Evolutionary conservation across 441 rosid genomes (phyloP).

Genomic region (Melastoma candidum): DNA sequence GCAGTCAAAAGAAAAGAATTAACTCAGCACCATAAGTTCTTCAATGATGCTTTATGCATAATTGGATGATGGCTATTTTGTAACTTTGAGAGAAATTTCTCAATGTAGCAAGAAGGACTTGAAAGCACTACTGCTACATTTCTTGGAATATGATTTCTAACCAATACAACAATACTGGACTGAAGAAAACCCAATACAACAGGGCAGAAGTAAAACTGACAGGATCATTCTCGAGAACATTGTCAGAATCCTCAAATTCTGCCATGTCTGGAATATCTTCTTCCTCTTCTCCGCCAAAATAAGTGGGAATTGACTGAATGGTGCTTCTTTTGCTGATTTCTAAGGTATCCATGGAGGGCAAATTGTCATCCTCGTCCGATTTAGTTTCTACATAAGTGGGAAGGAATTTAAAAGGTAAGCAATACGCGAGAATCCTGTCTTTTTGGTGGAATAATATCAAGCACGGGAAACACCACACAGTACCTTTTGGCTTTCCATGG

Average conservation of each 20-base stretch:
- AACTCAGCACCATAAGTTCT: background rate
- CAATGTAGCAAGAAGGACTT: no score
- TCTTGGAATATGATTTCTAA: no score
- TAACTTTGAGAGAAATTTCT: no score
- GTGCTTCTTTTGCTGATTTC: constrained; percentile 45
- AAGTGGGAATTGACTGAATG: constrained; percentile 61
- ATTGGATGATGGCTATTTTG: no score
- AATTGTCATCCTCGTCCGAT: constrained; percentile 62
- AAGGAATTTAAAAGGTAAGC: no score
- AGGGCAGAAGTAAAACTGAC: constrained; percentile 30
- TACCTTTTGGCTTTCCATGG: constrained; percentile 93
- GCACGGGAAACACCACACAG: background rate
- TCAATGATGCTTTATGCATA: no score
- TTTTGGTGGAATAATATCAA: background rate
- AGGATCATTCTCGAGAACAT: constrained; percentile 62
- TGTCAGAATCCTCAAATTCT: constrained; percentile 70
- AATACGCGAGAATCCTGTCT: no score
- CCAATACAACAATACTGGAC: background rate
- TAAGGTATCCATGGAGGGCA: constrained; percentile 83
- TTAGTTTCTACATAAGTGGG: constrained; percentile 33
- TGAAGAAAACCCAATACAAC: background rate
- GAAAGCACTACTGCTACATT: no score
- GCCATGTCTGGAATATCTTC: constrained; percentile 95
- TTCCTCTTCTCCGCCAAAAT: constrained; percentile 78
- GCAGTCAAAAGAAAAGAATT: constrained; percentile 11